Conservation (phyloP, 2,329 filamentous ascomycete genomes). For the Aspergillus pseudoterreus region DNA sequence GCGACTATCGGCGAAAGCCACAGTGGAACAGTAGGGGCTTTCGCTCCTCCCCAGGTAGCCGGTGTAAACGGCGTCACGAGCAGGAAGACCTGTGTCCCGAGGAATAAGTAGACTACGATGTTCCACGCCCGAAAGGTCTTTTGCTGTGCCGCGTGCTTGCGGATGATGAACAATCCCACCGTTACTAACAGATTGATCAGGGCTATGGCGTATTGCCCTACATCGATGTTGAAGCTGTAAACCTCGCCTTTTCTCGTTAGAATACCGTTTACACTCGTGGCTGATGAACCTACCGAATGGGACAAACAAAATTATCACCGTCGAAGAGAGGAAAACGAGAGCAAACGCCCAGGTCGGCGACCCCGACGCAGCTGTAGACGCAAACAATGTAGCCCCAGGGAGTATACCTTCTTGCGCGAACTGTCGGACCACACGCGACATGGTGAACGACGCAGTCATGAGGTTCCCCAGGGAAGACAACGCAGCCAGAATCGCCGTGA, state of each 20-base stretch:
- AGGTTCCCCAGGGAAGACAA: constrained; percentile 67
- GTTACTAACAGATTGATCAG: constrained; percentile 31
- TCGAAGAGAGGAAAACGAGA: constrained; percentile 49
- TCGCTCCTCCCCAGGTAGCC: background rate
- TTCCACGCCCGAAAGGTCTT: constrained; percentile 40
- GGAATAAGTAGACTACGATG: constrained; percentile 49
- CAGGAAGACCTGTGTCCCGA: constrained; percentile 59
- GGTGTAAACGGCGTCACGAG: constrained; percentile 55
- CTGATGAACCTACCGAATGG: constrained; percentile 43
- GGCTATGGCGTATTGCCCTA: constrained; percentile 29
- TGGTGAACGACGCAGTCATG: constrained; percentile 64
- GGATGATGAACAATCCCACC: constrained; percentile 39
- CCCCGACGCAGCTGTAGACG: constrained; percentile 61
- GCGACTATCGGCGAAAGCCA: background rate
- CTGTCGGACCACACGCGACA: constrained; percentile 63
- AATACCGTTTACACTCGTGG: background rate
- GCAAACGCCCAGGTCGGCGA: constrained; percentile 62
- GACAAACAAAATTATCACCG: constrained; percentile 62
- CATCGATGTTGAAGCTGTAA: constrained; percentile 28
- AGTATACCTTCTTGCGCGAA: constrained; percentile 64
- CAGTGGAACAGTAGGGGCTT: background rate
- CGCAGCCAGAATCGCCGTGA: constrained; percentile 51
- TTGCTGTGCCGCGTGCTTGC: constrained; percentile 32
- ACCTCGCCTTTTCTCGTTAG: constrained; percentile 28
- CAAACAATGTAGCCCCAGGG: constrained; percentile 60